Conservation (phyloP, 2,329 filamentous ascomycete species). For the Aspergillus japonicus region DNA sequence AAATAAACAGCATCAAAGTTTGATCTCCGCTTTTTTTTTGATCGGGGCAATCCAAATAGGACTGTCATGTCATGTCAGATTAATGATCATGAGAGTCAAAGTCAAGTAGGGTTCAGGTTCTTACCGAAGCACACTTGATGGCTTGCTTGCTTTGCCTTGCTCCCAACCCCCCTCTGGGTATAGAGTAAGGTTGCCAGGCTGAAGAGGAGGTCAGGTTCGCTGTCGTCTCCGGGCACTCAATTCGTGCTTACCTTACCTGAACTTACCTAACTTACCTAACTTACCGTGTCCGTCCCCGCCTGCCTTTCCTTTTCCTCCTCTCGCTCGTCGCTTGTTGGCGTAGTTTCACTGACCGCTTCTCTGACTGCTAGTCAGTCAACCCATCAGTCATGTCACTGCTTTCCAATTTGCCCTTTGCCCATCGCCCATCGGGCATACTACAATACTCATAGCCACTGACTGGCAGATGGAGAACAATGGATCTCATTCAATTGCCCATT, state of each 20-base stretch:
- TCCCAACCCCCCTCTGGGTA: not conserved
- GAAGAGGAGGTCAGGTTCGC: not conserved
- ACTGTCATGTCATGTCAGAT: not conserved
- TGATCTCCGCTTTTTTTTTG: not conserved
- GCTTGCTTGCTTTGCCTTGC: not conserved
- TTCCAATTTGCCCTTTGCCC: not conserved
- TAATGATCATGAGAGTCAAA: not conserved
- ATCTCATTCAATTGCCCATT: not conserved
- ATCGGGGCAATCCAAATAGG: not conserved
- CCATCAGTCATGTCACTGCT: not conserved
- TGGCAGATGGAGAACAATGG: not conserved
- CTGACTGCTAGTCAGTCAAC: not conserved
- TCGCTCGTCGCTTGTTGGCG: not conserved
- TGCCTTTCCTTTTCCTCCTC: not conserved
- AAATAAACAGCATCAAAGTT: not conserved
- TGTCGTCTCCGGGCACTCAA: too few species aligned
- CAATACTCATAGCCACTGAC: too few species aligned
- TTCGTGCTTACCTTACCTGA: not conserved
- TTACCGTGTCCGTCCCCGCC: not conserved
- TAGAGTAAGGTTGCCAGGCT: not conserved
- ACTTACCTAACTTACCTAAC: too few species aligned
- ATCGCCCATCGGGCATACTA: not conserved
- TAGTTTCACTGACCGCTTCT: slow-evolving; percentile 17
- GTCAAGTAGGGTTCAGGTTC: not conserved
- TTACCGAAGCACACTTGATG: not conserved